These are phyloP conservation scores for Rhexocercosporidium sp. DNA, from an alignment of 2,329 filamentous ascomycete species.

Conservation along the genomic window DNA sequence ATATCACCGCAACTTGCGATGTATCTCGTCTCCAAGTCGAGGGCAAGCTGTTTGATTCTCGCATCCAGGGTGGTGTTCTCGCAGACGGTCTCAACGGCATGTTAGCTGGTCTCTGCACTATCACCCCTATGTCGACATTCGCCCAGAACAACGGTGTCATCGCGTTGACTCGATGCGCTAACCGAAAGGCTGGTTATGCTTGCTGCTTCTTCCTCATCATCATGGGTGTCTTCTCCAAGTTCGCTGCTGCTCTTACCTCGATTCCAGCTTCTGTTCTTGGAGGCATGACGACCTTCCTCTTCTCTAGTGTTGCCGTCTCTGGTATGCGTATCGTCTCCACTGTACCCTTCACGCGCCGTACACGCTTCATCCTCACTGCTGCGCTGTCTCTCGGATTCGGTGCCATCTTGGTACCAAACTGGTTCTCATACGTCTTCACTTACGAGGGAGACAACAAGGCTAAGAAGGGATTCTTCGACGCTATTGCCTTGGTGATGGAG, in stretches of 20 bases:
- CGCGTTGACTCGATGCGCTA: constrained; percentile 80
- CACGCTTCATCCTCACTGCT: constrained; percentile 81
- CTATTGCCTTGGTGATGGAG: constrained; percentile 74
- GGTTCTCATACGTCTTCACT: constrained; percentile 75
- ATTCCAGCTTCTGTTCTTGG: constrained; percentile 72
- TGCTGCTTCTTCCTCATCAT: constrained; percentile 78
- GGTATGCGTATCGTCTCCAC: constrained; percentile 77
- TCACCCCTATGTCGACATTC: constrained; percentile 80
- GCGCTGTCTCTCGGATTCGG: constrained; percentile 75
- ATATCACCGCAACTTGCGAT: constrained; percentile 82
- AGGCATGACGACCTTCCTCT: constrained; percentile 82
- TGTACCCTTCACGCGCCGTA: constrained; percentile 77
- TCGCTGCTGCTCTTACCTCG: constrained; percentile 77
- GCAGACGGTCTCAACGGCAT: constrained; percentile 80
- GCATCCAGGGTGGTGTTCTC: constrained; percentile 79
- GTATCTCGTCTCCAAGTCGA: constrained; percentile 78
- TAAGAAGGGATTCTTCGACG: constrained; percentile 76
- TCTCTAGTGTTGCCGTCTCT: constrained; percentile 75
- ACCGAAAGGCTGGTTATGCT: constrained; percentile 79
- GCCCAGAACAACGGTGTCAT: constrained; percentile 89
- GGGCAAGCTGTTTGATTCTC: constrained; percentile 72
- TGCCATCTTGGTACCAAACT: constrained; percentile 68
- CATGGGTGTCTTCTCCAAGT: constrained; percentile 85
- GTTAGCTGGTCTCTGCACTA: constrained; percentile 77
- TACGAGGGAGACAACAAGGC: constrained; percentile 71